A percentile compares a stretch with the other conserved stretches of the same genome.
These are phyloP conservation scores for Suillus decipiens DNA, from an alignment of 768 basidiomycete genomes.

Conservation along the genomic window DNA sequence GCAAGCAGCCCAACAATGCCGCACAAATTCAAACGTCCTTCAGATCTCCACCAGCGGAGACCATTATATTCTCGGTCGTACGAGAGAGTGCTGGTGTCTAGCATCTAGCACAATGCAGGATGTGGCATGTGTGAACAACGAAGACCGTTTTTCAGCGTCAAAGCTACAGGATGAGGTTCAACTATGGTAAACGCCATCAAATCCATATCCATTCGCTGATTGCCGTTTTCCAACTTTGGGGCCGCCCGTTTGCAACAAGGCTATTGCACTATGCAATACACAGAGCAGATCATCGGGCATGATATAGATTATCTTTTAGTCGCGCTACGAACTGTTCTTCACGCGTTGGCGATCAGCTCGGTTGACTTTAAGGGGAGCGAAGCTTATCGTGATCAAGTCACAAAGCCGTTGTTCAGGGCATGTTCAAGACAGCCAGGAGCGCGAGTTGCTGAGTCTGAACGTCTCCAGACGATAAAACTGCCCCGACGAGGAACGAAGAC, in stretches of 20 bases:
- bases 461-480: too few species aligned
- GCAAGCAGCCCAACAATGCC: too few species aligned
- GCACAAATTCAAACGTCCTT: too few species aligned
- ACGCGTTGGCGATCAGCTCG: neutral
- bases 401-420: neutral
- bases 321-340: neutral
- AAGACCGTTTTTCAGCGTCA: neutral
- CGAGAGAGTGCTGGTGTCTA: too few species aligned
- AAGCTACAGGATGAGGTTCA: neutral
- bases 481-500: too few species aligned
- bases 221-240: neutral
- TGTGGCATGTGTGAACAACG: too few species aligned
- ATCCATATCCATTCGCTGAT: neutral
- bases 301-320: neutral
- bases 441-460: neutral
- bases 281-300: too few species aligned
- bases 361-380: neutral
- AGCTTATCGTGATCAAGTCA: neutral
- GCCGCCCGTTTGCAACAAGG: constrained; percentile 20
- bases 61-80: too few species aligned
- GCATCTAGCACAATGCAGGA: too few species aligned
- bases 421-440: constrained; percentile 1
- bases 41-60: too few species aligned
- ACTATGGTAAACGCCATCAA: neutral
- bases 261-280: constrained; percentile 18